Evolutionary conservation across 78 protist species (phyloP).

Genomic region (Emiliania huxleyi): DNA sequence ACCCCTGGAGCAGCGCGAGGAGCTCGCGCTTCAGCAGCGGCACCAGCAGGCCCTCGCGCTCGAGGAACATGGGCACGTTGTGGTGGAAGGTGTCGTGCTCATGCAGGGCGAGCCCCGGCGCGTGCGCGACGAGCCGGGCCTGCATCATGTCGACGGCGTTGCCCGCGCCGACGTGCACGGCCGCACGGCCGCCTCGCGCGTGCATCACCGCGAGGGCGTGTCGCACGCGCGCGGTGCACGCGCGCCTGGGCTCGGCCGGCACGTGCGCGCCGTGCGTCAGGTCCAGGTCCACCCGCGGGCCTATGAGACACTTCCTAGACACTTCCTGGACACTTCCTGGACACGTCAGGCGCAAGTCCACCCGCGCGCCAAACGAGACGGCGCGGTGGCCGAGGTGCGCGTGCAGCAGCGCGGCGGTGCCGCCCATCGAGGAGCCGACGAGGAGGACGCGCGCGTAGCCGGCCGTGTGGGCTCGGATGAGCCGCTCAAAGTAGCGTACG

Average conservation of each 20-base stretch:
- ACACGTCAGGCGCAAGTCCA: background rate
- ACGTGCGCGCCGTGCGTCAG: too few relatives aligned
- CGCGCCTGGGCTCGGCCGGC: too few relatives aligned
- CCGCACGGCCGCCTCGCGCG: too few relatives aligned
- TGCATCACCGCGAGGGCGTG: background rate
- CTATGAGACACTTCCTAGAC: too few relatives aligned
- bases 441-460: background rate
- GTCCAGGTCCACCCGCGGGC: background rate
- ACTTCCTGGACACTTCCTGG: too few relatives aligned
- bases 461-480: background rate
- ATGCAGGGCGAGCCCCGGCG: background rate
- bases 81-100: slow-evolving; percentile 15
- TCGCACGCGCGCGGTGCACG: background rate
- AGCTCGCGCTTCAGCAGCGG: background rate
- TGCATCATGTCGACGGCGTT: background rate
- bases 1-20: too few relatives aligned
- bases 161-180: background rate
- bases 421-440: background rate
- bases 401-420: background rate
- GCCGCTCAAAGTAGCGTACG: background rate
- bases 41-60: background rate
- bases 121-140: background rate
- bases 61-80: background rate
- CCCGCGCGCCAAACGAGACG: background rate
- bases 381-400: background rate